A percentile compares a stretch with the other conserved stretches of the same genome.
Conservation (phyloP, 768 basidiomycete genomes). For the Crucibulum laeve region DNA sequence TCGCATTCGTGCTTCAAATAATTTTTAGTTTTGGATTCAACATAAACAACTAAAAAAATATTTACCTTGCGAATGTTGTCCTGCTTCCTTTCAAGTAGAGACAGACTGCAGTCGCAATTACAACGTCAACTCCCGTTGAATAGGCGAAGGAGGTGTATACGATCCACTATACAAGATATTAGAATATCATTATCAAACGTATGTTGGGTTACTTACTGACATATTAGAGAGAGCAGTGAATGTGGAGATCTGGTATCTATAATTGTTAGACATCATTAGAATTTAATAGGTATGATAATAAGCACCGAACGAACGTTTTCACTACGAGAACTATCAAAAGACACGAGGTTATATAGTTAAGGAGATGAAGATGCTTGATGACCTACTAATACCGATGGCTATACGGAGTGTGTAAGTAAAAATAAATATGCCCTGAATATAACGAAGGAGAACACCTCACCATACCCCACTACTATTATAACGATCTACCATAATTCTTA, state of each 20-base stretch:
- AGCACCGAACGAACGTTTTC: slow-evolving; percentile 15
- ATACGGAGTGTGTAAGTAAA: neutral
- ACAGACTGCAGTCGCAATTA: slow-evolving; percentile 19
- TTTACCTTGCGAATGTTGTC: slow-evolving; percentile 14
- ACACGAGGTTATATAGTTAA: neutral
- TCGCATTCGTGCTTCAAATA: neutral
- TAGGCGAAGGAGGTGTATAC: slow-evolving; percentile 17
- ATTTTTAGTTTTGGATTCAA: too few relatives aligned
- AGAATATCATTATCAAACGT: too few relatives aligned
- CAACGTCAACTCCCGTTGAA: slow-evolving; percentile 16
- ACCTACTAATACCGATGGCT: slow-evolving; percentile 17
- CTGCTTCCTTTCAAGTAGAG: slow-evolving; percentile 17
- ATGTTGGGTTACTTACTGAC: slow-evolving; percentile 14
- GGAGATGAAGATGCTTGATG: neutral
- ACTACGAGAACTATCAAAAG: slow-evolving; percentile 12
- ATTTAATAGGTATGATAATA: neutral
- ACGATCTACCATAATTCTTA: slow-evolving; percentile 3
- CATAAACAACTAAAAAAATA: neutral
- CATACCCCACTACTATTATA: slow-evolving; percentile 13
- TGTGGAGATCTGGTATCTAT: slow-evolving; percentile 8
- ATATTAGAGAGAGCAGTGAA: slow-evolving; percentile 11
- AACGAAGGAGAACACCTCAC: slow-evolving; percentile 6
- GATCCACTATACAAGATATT: slow-evolving; percentile 18
- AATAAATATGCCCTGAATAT: neutral
- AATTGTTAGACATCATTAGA: neutral